Evolutionary conservation across 2,329 filamentous ascomycete species (phyloP).

Genomic region (Boeremia lycopersici): DNA sequence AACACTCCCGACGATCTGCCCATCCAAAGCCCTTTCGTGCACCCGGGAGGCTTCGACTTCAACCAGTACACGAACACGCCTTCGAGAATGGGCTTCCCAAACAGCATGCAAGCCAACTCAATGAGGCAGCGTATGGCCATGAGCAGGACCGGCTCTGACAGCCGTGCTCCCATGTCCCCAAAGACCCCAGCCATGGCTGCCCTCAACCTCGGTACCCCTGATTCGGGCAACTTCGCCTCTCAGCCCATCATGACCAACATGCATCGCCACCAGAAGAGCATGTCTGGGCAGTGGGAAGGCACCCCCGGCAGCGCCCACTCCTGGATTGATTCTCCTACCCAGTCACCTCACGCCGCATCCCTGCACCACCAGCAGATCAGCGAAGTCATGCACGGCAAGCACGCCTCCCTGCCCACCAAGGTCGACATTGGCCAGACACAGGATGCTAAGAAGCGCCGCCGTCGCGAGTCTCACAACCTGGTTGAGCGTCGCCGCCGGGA

Average conservation of each 20-base stretch:
- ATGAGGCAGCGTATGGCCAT: conserved; percentile 50
- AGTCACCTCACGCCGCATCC: conserved; percentile 74
- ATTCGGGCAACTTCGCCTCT: conserved; percentile 73
- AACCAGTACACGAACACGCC: conserved; percentile 74
- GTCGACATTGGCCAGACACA: conserved; percentile 74
- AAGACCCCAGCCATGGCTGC: conserved; percentile 79
- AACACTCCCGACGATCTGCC: conserved; percentile 90
- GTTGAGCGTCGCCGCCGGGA: conserved; percentile 93
- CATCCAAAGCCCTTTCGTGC: conserved; percentile 86
- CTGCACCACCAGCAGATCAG: conserved; percentile 79
- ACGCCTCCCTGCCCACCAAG: conserved; percentile 88
- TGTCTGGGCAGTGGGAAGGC: conserved; percentile 89
- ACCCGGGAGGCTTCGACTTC: conserved; percentile 71
- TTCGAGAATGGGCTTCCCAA: conserved; percentile 54
- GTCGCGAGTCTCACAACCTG: conserved; percentile 93
- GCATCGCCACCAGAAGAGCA: conserved; percentile 76
- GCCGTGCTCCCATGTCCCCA: conserved; percentile 80
- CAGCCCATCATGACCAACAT: conserved; percentile 77
- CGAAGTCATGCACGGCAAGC: conserved; percentile 86
- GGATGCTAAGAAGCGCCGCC: conserved; percentile 89
- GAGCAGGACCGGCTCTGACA: conserved; percentile 70
- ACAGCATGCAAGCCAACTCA: conserved; percentile 41
- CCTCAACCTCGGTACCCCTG: conserved; percentile 73
- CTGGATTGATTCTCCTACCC: conserved; percentile 86
- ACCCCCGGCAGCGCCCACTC: conserved; percentile 84